Evolutionary conservation across 768 basidiomycete genomes (phyloP), one percentile per base, ranked within the genome.

Genomic region (Krasilnikovozyma curviuscula): DNA sequence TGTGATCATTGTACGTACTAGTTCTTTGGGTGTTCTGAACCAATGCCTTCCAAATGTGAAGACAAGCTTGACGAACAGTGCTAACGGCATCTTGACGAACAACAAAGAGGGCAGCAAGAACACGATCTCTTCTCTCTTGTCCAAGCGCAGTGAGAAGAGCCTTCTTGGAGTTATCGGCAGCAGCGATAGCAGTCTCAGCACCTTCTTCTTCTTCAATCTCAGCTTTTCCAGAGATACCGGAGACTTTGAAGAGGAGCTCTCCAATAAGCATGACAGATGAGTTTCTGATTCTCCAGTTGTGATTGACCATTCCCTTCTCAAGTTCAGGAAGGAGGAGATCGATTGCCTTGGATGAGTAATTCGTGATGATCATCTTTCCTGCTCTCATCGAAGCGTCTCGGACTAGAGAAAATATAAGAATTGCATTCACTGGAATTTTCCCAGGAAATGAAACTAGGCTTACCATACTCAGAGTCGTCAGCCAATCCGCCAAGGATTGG

Each of bases 11-110:
- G 32, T 34, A 54, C 68, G 48, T 60, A 85, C 85, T 79, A 55
- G 86, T 91, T 38, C 80, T 71, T 5, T 85, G 88, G 0, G 86
- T 91, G 57, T 91, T 97, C 62, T 85, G 76, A 9, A 98, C 89
- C 54, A 97, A 70, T 4, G 86, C 91, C 66, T 97, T 97, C 93
- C 93, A 98, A 54, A 97, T 93, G 49, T 85, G 85, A 38, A 91
- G 75, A 0, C 89, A 83, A 2, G 85, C 77, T 61, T 85, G 83
- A 33, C 91, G 77, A 31, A 97, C 89, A 38, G 78, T 73, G 34
- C 75, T 77, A 55, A 93, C 83, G 12, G 82, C 73, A 63, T 97
- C 93, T 63, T 97, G 91, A 39, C 89, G 78, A 45, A 88, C 83
- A 55, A 97, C 71, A 64, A 89, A 98, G 45, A 98, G 66, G 2